Percentiles rank a stretch among this genome's conserved stretches.
These are phyloP conservation scores for Calonectria hawksworthii DNA, from an alignment of 2,329 filamentous ascomycete genomes.

Conservation along the genomic window DNA sequence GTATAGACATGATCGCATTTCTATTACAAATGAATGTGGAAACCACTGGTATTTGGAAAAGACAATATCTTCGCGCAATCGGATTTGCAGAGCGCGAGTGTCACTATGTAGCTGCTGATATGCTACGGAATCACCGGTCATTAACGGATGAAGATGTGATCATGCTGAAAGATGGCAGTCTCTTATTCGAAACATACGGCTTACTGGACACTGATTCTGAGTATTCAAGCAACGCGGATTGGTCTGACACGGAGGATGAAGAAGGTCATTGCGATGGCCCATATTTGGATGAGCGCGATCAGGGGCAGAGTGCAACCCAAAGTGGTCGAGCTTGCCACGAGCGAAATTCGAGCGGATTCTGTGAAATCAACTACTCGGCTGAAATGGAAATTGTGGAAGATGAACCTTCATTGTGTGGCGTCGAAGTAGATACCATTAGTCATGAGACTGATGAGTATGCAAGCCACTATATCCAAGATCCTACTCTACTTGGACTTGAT, in stretches of 20 bases:
- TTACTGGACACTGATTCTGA: neutral
- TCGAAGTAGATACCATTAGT: neutral
- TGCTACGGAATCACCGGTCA: neutral
- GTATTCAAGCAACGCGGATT: neutral
- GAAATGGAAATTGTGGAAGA: neutral
- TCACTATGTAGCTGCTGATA: neutral
- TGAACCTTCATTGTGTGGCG: neutral
- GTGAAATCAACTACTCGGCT: neutral
- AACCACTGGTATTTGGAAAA: neutral
- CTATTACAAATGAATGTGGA: neutral
- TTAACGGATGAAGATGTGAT: neutral
- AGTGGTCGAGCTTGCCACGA: neutral
- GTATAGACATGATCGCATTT: neutral
- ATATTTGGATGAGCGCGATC: neutral
- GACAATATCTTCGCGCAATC: neutral
- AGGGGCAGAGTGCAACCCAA: neutral
- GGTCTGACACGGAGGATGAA: neutral
- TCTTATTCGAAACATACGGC: neutral
- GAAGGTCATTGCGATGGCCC: neutral
- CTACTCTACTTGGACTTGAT: neutral
- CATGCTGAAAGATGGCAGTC: neutral
- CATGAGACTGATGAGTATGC: neutral
- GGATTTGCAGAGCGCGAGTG: neutral
- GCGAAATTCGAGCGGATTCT: rapidly evolving
- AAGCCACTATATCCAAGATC: neutral